These are phyloP conservation scores for Termitomyces sp. DNA, from an alignment of 768 basidiomycete genomes.

Conservation along the genomic window DNA sequence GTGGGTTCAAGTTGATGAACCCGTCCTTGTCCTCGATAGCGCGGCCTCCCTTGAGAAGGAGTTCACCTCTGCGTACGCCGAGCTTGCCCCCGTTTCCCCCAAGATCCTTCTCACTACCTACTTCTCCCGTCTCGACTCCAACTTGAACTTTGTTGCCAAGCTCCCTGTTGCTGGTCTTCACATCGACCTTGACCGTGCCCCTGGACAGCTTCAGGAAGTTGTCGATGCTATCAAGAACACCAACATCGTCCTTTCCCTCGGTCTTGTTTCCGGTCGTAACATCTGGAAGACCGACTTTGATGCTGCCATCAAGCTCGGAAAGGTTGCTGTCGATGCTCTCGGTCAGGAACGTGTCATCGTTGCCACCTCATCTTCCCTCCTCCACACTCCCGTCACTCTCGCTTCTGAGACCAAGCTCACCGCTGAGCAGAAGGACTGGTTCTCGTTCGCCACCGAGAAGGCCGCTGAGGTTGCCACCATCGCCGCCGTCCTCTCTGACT, in stretches of 20 bases:
- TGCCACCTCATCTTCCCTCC: constrained; percentile 95
- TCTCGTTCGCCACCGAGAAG: constrained; percentile 98
- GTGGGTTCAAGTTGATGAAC: constrained; percentile 97
- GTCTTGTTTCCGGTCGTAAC: constrained; percentile 96
- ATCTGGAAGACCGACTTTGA: constrained; percentile 98
- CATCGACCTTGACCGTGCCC: constrained; percentile 94
- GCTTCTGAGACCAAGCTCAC: constrained; percentile 90
- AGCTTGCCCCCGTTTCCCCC: constrained; percentile 78
- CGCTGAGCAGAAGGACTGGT: constrained; percentile 91
- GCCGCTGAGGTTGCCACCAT: constrained; percentile 85
- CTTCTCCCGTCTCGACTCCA: constrained; percentile 93
- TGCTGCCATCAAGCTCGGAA: constrained; percentile 74
- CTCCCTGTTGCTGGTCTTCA: constrained; percentile 93
- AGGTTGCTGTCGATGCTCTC: constrained; percentile 81
- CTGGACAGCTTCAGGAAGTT: constrained; percentile 81
- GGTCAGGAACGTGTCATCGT: constrained; percentile 88
- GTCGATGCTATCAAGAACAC: constrained; percentile 83
- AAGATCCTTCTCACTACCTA: constrained; percentile 95
- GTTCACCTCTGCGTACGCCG: constrained; percentile 76
- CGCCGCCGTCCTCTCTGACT: constrained; percentile 81
- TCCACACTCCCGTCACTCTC: constrained; percentile 97
- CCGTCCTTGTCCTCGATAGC: constrained; percentile 88
- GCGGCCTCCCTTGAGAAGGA: constrained; percentile 75
- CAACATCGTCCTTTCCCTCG: constrained; percentile 80
- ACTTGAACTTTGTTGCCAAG: constrained; percentile 84